These are phyloP conservation scores for Nemania sp. DNA, from an alignment of 2,329 filamentous ascomycete species.

Conservation along the genomic window DNA sequence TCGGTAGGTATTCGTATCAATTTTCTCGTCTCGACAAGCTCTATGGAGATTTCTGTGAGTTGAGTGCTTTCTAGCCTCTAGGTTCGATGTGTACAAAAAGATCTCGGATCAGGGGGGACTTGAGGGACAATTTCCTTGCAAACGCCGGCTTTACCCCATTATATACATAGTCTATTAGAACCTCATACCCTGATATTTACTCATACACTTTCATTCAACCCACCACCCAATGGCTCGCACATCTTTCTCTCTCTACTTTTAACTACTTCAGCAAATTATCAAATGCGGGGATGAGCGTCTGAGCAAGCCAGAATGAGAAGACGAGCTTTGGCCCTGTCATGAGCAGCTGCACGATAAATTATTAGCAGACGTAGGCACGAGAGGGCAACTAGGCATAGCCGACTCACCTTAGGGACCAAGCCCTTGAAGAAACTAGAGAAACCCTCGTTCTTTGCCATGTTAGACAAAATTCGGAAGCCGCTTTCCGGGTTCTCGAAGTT, in stretches of 20 bases:
- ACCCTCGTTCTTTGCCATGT: slow-evolving; percentile 93
- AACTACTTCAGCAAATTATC: slow-evolving; percentile 52
- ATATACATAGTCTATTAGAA: slow-evolving; percentile 30
- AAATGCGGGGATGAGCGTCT: slow-evolving; percentile 96
- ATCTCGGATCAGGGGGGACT: slow-evolving; percentile 13
- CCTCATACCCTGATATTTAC: slow-evolving; percentile 19
- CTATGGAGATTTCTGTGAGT: slow-evolving; percentile 23
- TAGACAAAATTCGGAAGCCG: slow-evolving; percentile 86
- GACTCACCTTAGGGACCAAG: slow-evolving; percentile 80
- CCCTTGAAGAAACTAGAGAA: slow-evolving; percentile 94
- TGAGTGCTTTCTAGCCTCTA: slow-evolving; percentile 28
- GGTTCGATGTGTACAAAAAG: slow-evolving; percentile 7
- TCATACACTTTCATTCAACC: slow-evolving; percentile 19
- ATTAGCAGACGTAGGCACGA: slow-evolving; percentile 17
- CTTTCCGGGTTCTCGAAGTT: slow-evolving; percentile 98
- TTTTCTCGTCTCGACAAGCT: neutral
- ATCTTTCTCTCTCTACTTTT: neutral
- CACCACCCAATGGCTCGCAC: neutral
- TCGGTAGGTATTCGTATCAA: neutral
- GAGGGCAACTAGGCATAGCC: neutral
- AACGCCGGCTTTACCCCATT: slow-evolving; percentile 30
- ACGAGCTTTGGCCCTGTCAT: slow-evolving; percentile 99
- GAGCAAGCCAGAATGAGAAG: slow-evolving; percentile 99
- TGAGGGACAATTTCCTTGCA: slow-evolving; percentile 18
- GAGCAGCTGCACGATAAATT: slow-evolving; percentile 63